These are phyloP conservation scores for Ophiostoma sp. DNA, from an alignment of 2,329 filamentous ascomycete species.

Conservation along the genomic window DNA sequence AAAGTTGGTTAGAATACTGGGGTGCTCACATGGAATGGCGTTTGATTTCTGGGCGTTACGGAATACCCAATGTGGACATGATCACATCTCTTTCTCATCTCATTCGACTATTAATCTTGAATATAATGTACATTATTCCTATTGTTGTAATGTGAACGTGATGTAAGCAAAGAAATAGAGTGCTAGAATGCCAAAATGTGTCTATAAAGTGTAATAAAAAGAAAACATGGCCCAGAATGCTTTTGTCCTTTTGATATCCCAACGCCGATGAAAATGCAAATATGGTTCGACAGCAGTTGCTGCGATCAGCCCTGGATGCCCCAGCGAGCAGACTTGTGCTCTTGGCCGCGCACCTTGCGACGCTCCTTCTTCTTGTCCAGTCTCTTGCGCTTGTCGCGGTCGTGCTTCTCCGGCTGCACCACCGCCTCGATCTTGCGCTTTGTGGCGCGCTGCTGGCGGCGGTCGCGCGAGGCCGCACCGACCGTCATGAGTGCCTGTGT, in stretches of 20 bases:
- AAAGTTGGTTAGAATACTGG: conserved; percentile 15
- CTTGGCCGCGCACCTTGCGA: conserved; percentile 69
- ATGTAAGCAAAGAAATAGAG: background rate
- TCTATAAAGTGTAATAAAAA: background rate
- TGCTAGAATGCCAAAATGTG: background rate
- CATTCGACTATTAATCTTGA: background rate
- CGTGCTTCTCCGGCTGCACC: conserved; percentile 70
- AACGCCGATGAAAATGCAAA: conserved; percentile 17
- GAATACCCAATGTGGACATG: conserved; percentile 10
- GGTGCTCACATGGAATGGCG: background rate
- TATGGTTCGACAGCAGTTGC: background rate
- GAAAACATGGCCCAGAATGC: background rate
- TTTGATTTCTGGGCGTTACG: conserved; percentile 12
- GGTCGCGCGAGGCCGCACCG: conserved; percentile 63
- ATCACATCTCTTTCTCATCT: conserved; percentile 1
- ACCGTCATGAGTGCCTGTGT: conserved; percentile 68
- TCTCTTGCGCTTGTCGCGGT: conserved; percentile 73
- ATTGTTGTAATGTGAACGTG: background rate
- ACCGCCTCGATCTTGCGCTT: conserved; percentile 91
- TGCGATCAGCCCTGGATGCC: conserved; percentile 50
- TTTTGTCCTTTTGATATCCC: conserved; percentile 19
- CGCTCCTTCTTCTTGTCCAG: conserved; percentile 77
- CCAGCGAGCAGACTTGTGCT: conserved; percentile 65
- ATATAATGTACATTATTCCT: background rate
- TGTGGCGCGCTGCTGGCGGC: conserved; percentile 65